Percentiles rank a stretch among this genome's conserved stretches.
phyloP scores from a whole-genome alignment of 305 asterid species.

The Plantago lanceolata region DNA sequence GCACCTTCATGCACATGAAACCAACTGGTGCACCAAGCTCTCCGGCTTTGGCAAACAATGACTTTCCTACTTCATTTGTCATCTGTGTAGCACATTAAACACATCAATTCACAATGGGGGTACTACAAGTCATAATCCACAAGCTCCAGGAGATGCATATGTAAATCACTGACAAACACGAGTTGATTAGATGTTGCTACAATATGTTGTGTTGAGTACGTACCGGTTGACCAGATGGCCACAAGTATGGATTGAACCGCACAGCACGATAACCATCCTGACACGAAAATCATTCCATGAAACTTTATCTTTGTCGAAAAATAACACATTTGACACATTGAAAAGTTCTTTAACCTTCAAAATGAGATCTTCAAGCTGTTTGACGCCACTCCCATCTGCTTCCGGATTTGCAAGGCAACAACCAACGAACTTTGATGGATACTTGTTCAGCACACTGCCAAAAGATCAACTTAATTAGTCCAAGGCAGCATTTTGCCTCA shows the following conservation, averaged over 20 bases:
- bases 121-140: neutral
- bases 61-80: conserved; percentile 82
- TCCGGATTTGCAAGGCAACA: conserved; percentile 97
- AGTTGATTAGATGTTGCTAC: too few species aligned
- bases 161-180: too few species aligned
- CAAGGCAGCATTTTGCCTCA: too few species aligned
- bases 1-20: conserved; percentile 90
- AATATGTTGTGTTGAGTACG: conserved; percentile 3
- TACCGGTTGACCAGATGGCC: conserved; percentile 89
- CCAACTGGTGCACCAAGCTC: conserved; percentile 85
- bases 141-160: too few species aligned
- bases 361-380: conserved; percentile 64
- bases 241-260: conserved; percentile 88
- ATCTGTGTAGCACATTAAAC: conserved; percentile 45
- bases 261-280: conserved; percentile 89
- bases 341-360: conserved; percentile 43
- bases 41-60: conserved; percentile 83
- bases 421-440: conserved; percentile 75
- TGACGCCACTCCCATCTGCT: conserved; percentile 67
- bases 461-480: conserved; percentile 6
- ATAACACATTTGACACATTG: conserved; percentile 5
- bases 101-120: conserved; percentile 14
- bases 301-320: conserved; percentile 12
- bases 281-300: conserved; percentile 20
- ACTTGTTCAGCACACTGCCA: conserved; percentile 65